These are phyloP conservation scores for Austroboletus olivaceoglutinosus DNA, from an alignment of 1,284 basidiomycete genomes.

Conservation along the genomic window DNA sequence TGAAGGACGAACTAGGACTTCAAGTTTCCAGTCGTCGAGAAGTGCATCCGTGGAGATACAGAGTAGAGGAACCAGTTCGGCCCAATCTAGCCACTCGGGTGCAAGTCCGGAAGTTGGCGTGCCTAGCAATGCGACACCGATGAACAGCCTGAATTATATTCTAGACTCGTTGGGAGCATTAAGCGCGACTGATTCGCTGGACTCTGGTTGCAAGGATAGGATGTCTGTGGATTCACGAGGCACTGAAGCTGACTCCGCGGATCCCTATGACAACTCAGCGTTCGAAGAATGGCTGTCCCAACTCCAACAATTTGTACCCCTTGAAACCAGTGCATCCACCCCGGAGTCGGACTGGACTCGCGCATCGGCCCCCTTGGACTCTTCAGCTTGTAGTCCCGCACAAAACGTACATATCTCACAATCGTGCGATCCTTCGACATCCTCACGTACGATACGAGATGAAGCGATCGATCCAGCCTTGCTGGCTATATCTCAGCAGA, in stretches of 20 bases:
- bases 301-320: conserved; percentile 40
- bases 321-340: conserved; percentile 5
- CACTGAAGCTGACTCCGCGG: not conserved
- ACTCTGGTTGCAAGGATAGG: conserved; percentile 6
- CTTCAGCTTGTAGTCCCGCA: not conserved
- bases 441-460: conserved; percentile 12
- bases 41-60: conserved; percentile 19
- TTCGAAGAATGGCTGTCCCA: conserved; percentile 54
- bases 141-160: not conserved
- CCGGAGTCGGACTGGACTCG: conserved; percentile 13
- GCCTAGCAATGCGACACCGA: not conserved
- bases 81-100: not conserved
- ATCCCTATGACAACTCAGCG: conserved; percentile 36
- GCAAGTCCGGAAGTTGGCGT: not conserved
- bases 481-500: conserved; percentile 28
- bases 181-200: not conserved
- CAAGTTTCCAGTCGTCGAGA: conserved; percentile 8
- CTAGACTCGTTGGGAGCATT: conserved; percentile 3
- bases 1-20: not conserved
- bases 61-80: not conserved
- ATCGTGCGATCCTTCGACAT: not conserved
- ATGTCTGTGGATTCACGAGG: conserved; percentile 4
- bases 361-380: not conserved
- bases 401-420: not conserved
- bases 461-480: conserved; percentile 39